Evolutionary conservation across 179 eudicot species (phyloP).

Genomic region (Heliamphora pulchella): DNA sequence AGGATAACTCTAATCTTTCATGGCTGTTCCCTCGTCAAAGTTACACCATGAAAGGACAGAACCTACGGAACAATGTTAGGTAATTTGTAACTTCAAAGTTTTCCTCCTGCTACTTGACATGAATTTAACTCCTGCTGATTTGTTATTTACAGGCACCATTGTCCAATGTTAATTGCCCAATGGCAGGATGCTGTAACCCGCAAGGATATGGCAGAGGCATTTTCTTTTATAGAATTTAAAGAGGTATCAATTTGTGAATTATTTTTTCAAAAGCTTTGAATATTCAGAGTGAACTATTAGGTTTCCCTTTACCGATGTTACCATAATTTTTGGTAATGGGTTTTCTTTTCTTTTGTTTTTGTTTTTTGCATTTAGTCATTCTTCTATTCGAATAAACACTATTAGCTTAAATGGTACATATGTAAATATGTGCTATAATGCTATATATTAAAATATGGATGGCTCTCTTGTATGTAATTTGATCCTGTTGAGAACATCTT

Average conservation of each 20-base stretch:
- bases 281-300: not conserved
- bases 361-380: not conserved
- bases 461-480: too few species aligned
- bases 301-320: not conserved
- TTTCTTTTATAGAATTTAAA: conserved; percentile 61
- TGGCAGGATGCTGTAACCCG: conserved; percentile 90
- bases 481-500: too few species aligned
- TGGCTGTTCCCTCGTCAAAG: conserved; percentile 72
- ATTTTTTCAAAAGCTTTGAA: not conserved
- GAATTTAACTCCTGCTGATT: conserved; percentile 2
- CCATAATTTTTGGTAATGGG: not conserved
- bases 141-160: conserved; percentile 43
- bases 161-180: conserved; percentile 73
- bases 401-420: too few species aligned
- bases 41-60: conserved; percentile 56
- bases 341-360: too few species aligned
- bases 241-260: conserved; percentile 38
- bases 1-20: conserved; percentile 30
- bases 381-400: too few species aligned
- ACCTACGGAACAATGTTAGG: conserved; percentile 60
- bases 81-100: conserved; percentile 20
- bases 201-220: conserved; percentile 53
- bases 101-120: not conserved
- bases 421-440: too few species aligned
- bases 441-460: too few species aligned